Conservation (phyloP, 768 basidiomycete species). For the Rhodotorula sphaerocarpa region DNA sequence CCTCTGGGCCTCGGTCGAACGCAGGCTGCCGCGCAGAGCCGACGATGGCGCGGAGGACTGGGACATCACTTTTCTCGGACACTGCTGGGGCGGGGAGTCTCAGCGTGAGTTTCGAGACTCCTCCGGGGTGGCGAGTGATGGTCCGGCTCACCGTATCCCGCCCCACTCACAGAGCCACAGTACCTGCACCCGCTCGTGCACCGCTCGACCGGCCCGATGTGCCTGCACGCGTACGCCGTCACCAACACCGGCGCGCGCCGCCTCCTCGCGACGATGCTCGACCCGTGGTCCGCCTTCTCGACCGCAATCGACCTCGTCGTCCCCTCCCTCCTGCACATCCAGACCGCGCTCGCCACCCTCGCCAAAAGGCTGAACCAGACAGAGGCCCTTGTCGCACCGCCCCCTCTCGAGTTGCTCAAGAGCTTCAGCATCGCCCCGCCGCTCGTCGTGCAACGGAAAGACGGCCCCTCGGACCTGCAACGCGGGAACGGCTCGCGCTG, state of each 20-base stretch:
- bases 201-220: conserved; percentile 35
- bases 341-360: neutral
- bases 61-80: conserved; percentile 37
- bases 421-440: conserved; percentile 36
- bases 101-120: conserved; percentile 15
- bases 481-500: conserved; percentile 33
- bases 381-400: neutral
- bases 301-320: conserved; percentile 37
- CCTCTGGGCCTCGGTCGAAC: conserved; percentile 31
- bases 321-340: conserved; percentile 24
- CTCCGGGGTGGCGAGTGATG: too few species aligned
- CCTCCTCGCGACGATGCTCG: conserved; percentile 22
- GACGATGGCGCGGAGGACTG: conserved; percentile 6
- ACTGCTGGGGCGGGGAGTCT: conserved; percentile 39
- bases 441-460: conserved; percentile 39
- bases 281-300: conserved; percentile 37
- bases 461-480: conserved; percentile 35
- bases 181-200: conserved; percentile 38
- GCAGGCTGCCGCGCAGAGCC: conserved; percentile 15
- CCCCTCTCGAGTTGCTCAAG: neutral
- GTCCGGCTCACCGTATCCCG: too few species aligned
- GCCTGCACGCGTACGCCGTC: conserved; percentile 41
- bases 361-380: too few species aligned
- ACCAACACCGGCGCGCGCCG: conserved; percentile 23
- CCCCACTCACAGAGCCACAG: conserved; percentile 27